Base-by-base conservation (phyloP, 2,329 filamentous ascomycete genomes). In the Piedraia hortae region DNA sequence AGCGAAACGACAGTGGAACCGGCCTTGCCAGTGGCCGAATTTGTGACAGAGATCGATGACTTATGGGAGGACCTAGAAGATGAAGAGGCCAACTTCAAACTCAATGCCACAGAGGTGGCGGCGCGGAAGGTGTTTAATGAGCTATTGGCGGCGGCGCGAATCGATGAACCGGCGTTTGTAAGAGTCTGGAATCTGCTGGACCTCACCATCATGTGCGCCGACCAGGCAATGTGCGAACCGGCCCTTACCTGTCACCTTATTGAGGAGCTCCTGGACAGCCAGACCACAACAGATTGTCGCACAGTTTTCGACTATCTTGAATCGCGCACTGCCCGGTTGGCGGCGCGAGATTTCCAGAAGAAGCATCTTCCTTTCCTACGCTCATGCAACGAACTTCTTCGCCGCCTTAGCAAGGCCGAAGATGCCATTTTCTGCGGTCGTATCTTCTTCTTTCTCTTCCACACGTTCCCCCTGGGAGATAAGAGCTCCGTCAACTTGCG, bases 371-470 rank as follows among this genome's bases (percentile, higher is more conserved):
- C 89, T 26, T 85, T 93, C 32, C 51, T 97, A n/a, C 62, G 85
- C 37, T 73, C 72, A 28, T 97, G 85, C 48, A 97, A 93, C 44
- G 85, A 93, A 47, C 56, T 97, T 9, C 54, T 97, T n/a, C 67
- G 82, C 16, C 62, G 85, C 20, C 56, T 97, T 2, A 93, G 85
- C n/a, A 64, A 85, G 25, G 82, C 85, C 3, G 80, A 93, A 43
- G 85, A 97, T 44, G 88, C 85, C 0, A 78, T 88, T 1, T 97
- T 99, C 42, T 97, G 85, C 39, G 85, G 85, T 9, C 63, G 85
- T 17, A 85, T 99, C 12, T 93, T 93, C 45, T 91, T 97, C 31
- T 99, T 91, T 45, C 63, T 97, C 41, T 97, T 93, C 45, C 85
- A 97, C 44, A 89, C 78, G 43, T 93, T 97, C 38, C 85, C 85